Conservation (phyloP, 495 filamentous ascomycete species). For the Haplographium delicatum region DNA sequence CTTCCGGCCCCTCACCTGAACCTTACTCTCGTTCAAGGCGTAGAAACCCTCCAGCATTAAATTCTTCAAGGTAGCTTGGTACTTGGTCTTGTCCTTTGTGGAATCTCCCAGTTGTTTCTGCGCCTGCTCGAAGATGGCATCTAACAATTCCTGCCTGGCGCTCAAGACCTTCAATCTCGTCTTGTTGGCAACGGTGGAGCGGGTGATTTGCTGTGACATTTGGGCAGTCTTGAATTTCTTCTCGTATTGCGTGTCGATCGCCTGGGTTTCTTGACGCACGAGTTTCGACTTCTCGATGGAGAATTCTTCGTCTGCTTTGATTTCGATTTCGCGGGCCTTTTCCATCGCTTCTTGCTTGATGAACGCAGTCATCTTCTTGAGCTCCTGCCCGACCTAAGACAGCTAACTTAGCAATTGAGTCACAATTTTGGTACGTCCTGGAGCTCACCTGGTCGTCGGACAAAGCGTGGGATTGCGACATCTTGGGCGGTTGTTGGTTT, state of each 20-base stretch:
- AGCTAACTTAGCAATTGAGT: conserved; percentile 10
- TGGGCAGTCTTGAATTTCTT: conserved; percentile 97
- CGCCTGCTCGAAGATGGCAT: conserved; percentile 83
- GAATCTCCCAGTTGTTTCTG: conserved; percentile 57
- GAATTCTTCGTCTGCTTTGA: conserved; percentile 98
- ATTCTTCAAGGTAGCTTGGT: conserved; percentile 68
- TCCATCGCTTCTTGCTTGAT: conserved; percentile 97
- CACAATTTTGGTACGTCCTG: conserved; percentile 1
- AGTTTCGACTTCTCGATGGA: conserved; percentile 98
- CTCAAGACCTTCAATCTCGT: conserved; percentile 81
- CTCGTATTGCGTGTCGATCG: conserved; percentile 88
- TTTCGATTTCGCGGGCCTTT: conserved; percentile 91
- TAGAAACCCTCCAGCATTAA: conserved; percentile 88
- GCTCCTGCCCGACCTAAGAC: conserved; percentile 79
- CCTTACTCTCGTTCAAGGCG: conserved; percentile 72
- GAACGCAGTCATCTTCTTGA: conserved; percentile 99
- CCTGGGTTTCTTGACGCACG: conserved; percentile 83
- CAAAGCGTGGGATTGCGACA: conserved; percentile 90
- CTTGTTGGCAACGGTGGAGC: conserved; percentile 91
- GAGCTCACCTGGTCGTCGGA: conserved; percentile 85
- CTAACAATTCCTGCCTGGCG: conserved; percentile 82
- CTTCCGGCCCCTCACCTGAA: conserved; percentile 69
- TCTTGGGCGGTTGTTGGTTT: conserved; percentile 33
- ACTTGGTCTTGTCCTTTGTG: conserved; percentile 64
- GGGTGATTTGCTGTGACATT: conserved; percentile 96